phyloP scores from a whole-genome alignment of 106 monocot genomes.

The Narthecium ossifragum region DNA sequence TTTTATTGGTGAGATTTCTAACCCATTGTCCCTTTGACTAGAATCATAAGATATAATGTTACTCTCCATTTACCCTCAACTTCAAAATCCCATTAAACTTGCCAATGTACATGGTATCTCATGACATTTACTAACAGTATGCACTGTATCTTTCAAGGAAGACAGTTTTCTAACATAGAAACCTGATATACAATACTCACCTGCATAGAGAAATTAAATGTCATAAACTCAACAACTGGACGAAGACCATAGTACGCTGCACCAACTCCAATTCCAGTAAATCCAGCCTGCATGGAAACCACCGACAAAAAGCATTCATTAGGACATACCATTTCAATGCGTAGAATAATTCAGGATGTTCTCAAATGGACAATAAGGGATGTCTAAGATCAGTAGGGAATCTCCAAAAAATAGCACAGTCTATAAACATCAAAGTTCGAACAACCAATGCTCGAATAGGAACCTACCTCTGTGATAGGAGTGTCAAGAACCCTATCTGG shows the following conservation, averaged over 20 bases:
- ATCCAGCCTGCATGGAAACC: conserved; percentile 65
- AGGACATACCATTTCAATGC: neutral
- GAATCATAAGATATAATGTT: no score
- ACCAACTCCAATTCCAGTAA: conserved; percentile 97
- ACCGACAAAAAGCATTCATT: neutral
- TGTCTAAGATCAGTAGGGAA: no score
- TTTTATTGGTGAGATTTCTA: no score
- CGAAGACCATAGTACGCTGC: conserved; percentile 95
- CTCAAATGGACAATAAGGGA: neutral
- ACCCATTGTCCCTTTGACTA: no score
- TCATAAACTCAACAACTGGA: conserved; percentile 97
- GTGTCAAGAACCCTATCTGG: conserved; percentile 97
- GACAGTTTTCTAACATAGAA: no score
- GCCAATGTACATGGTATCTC: no score
- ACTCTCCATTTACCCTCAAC: no score
- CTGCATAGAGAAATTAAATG: conserved; percentile 99
- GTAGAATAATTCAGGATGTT: no score
- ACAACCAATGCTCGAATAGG: neutral
- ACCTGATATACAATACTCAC: conserved; percentile 16
- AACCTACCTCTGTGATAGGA: conserved; percentile 91
- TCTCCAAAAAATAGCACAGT: no score
- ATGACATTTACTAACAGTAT: no score
- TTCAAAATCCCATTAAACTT: no score
- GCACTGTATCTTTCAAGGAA: no score
- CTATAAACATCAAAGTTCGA: neutral